phyloP scores from a whole-genome alignment of 2,329 filamentous ascomycete genomes.

The Aspergillus sp. region DNA sequence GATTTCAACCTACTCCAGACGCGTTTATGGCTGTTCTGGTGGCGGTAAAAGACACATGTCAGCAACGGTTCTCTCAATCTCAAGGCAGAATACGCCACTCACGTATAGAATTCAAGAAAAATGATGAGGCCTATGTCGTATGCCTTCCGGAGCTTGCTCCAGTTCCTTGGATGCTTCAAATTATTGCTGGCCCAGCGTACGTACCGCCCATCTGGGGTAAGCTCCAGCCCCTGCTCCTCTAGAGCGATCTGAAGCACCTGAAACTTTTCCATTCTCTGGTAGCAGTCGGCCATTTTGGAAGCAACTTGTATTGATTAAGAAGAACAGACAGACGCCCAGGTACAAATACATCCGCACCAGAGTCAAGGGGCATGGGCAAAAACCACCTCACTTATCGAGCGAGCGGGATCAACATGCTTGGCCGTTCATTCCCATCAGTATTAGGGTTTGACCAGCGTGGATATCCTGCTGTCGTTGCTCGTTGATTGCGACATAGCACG shows the following conservation, averaged over 20 bases:
- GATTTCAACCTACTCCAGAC: slow-evolving; percentile 11
- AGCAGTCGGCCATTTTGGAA: slow-evolving; percentile 8
- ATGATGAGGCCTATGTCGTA: slow-evolving; percentile 25
- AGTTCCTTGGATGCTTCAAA: slow-evolving; percentile 24
- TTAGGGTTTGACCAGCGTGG: not conserved
- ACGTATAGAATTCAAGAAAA: slow-evolving; percentile 26
- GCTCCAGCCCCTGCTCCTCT: slow-evolving; percentile 15
- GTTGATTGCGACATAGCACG: not conserved
- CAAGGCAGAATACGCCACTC: not conserved
- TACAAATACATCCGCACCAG: slow-evolving; percentile 7
- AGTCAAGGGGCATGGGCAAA: slow-evolving; percentile 6
- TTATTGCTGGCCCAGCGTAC: slow-evolving; percentile 19
- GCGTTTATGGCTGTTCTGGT: slow-evolving; percentile 15
- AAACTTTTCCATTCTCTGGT: slow-evolving; percentile 5
- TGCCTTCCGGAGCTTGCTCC: slow-evolving; percentile 19
- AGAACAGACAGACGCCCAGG: not conserved
- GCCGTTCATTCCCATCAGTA: not conserved
- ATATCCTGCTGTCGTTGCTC: not conserved
- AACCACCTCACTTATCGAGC: slow-evolving; percentile 8
- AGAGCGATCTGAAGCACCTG: slow-evolving; percentile 3
- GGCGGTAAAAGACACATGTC: not conserved
- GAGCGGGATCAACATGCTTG: slow-evolving; percentile 11
- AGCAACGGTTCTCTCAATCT: not conserved
- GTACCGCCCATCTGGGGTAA: slow-evolving; percentile 15
- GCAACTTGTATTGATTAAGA: not conserved